Percentiles rank a stretch among this genome's conserved stretches.
Evolutionary conservation across 116 monocot species (phyloP).

Genomic region (Zostera marina): DNA sequence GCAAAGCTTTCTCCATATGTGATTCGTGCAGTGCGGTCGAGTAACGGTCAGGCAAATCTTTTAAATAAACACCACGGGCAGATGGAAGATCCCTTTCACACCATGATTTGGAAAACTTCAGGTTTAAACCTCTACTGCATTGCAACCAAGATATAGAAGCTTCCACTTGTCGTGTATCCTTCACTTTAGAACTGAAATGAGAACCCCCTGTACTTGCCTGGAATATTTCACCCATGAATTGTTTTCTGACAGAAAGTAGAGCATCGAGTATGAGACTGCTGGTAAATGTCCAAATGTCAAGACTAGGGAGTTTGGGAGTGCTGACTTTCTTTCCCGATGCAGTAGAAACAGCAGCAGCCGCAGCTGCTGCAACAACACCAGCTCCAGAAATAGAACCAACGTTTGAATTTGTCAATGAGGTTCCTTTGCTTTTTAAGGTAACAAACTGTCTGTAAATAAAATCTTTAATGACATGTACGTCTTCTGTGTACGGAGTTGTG

Average conservation of each 20-base stretch:
- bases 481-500: slow-evolving; percentile 37
- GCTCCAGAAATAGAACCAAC: slow-evolving; percentile 51
- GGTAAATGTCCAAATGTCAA: slow-evolving; percentile 57
- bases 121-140: slow-evolving; percentile 37
- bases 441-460: slow-evolving; percentile 78
- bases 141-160: slow-evolving; percentile 49
- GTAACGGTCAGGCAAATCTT: slow-evolving; percentile 63
- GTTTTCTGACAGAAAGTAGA: slow-evolving; percentile 33
- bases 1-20: slow-evolving; percentile 67
- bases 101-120: slow-evolving; percentile 77
- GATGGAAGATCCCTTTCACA: slow-evolving; percentile 77
- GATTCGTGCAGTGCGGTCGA: slow-evolving; percentile 53
- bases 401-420: slow-evolving; percentile 30
- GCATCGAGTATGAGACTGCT: slow-evolving; percentile 34
- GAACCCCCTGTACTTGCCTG: slow-evolving; percentile 4
- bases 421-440: slow-evolving; percentile 60
- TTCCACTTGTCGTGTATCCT: slow-evolving; percentile 18
- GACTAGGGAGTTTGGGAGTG: slow-evolving; percentile 54
- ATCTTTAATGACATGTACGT: slow-evolving; percentile 62
- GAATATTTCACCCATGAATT: slow-evolving; percentile 10
- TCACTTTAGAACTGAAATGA: slow-evolving; percentile 3
- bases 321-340: slow-evolving; percentile 38
- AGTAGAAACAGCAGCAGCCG: slow-evolving; percentile 63
- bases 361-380: slow-evolving; percentile 78
- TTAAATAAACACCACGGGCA: slow-evolving; percentile 74